Percentiles rank a stretch among this genome's conserved stretches.
These are phyloP conservation scores for Colletotrichum sp. DNA, from an alignment of 2,329 filamentous ascomycete species.

Conservation along the genomic window DNA sequence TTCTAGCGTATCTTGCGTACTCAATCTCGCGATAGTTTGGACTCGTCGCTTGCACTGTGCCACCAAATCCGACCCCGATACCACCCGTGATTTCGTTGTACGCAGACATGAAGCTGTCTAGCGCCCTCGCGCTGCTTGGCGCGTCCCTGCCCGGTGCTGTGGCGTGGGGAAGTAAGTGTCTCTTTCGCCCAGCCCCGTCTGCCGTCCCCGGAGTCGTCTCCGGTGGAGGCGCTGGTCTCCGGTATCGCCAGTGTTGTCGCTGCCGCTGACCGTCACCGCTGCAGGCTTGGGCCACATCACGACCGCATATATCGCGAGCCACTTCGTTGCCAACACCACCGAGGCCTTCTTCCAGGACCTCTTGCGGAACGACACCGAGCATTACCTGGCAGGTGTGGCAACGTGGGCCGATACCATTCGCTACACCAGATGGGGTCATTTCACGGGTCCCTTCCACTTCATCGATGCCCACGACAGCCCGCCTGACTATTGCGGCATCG, in stretches of 20 bases:
- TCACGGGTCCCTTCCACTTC: constrained; percentile 69
- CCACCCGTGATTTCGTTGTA: neutral
- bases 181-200: neutral
- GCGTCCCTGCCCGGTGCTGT: constrained; percentile 35
- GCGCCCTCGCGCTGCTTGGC: constrained; percentile 31
- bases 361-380: constrained; percentile 56
- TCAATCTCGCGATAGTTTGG: neutral
- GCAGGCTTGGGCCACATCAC: constrained; percentile 69
- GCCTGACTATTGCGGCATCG: constrained; percentile 60
- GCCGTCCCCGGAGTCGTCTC: neutral
- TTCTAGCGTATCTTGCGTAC: neutral
- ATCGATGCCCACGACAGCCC: constrained; percentile 72
- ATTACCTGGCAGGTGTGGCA: constrained; percentile 68
- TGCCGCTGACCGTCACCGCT: constrained; percentile 7
- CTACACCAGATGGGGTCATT: constrained; percentile 67
- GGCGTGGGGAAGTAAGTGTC: constrained; percentile 47
- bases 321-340: constrained; percentile 63
- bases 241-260: neutral
- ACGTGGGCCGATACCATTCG: constrained; percentile 72
- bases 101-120: constrained; percentile 32
- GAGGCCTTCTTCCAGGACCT: constrained; percentile 61
- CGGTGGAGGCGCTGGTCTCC: neutral
- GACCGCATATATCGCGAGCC: constrained; percentile 66
- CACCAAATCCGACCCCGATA: neutral
- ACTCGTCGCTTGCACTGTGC: neutral